phyloP scores from a whole-genome alignment of 1,284 basidiomycete species.

The Phylloporus gajari region DNA sequence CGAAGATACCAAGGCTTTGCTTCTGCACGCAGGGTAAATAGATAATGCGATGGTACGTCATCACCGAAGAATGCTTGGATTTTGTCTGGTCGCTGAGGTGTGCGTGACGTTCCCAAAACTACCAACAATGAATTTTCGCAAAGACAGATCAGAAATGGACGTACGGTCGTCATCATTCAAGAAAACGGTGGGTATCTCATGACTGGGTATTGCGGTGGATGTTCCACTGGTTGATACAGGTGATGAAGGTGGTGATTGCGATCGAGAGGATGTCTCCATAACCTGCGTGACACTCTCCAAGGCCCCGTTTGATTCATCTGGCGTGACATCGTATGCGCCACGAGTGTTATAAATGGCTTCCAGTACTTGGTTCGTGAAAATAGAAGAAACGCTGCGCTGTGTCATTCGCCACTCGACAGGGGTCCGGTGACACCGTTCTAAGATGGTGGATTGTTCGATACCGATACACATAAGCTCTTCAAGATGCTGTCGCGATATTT shows the following conservation, averaged over 20 bases:
- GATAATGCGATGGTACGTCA: constrained; percentile 58
- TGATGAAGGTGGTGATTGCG: constrained; percentile 11
- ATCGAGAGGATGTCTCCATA: constrained; percentile 7
- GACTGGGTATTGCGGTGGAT: constrained; percentile 1
- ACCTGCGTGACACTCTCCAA: constrained; percentile 22
- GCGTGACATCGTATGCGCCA: constrained; percentile 16
- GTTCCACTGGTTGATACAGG: constrained; percentile 22
- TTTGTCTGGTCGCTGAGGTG: constrained; percentile 50
- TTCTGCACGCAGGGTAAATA: constrained; percentile 52
- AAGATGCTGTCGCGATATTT: constrained; percentile 50
- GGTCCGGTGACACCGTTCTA: constrained; percentile 53
- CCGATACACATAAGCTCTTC: constrained; percentile 54
- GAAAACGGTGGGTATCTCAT: background rate
- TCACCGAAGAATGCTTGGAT: constrained; percentile 72
- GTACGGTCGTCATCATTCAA: constrained; percentile 33
- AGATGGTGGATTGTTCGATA: constrained; percentile 53
- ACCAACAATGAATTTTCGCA: constrained; percentile 8
- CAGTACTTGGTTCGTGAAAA: constrained; percentile 34
- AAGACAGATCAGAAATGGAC: background rate
- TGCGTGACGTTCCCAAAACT: constrained; percentile 29
- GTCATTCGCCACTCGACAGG: constrained; percentile 62
- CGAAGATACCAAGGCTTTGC: constrained; percentile 75
- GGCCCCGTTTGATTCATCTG: constrained; percentile 23
- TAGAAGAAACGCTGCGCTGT: constrained; percentile 50
- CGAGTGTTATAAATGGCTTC: constrained; percentile 31